Conservation (phyloP, 192 early-diverging fungal genomes). For the Dispira simplex region DNA sequence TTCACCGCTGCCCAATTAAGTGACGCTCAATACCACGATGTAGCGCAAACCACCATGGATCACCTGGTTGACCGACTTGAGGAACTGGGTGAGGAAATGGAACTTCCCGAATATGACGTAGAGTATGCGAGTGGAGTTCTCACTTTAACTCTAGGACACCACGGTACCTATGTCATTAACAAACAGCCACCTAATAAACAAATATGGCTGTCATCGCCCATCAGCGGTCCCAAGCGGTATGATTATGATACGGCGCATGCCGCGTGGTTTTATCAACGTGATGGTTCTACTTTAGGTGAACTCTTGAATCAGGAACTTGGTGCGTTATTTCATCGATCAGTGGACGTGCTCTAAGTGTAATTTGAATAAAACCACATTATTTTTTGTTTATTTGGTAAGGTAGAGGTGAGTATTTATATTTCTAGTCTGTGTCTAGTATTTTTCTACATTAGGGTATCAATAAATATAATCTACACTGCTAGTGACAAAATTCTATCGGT, state of each 20-base stretch:
- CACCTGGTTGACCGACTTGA: slow-evolving; percentile 57
- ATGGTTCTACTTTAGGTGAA: slow-evolving; percentile 45
- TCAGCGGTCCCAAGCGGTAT: slow-evolving; percentile 75
- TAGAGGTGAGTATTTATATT: too few relatives aligned
- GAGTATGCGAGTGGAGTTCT: slow-evolving; percentile 78
- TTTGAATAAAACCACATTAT: too few relatives aligned
- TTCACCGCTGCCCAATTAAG: slow-evolving; percentile 15
- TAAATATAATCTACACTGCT: too few relatives aligned
- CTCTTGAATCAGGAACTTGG: slow-evolving; percentile 54
- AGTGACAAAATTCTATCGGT: too few relatives aligned
- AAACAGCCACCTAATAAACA: slow-evolving; percentile 98
- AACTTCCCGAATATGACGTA: slow-evolving; percentile 57
- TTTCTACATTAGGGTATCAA: too few relatives aligned
- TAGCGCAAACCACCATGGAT: slow-evolving; percentile 43
- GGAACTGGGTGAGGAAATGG: slow-evolving; percentile 49
- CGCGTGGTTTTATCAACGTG: slow-evolving; percentile 68
- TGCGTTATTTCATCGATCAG: slow-evolving; percentile 23
- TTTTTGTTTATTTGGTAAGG: too few relatives aligned
- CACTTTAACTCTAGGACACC: slow-evolving; percentile 59
- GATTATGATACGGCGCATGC: slow-evolving; percentile 41
- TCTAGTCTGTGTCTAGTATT: too few relatives aligned
- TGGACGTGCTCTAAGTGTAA: slow-evolving; percentile 19
- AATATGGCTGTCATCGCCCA: slow-evolving; percentile 93
- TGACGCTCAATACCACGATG: slow-evolving; percentile 39
- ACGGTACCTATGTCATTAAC: slow-evolving; percentile 90